Conservation (phyloP, 208 protist genomes). For the Leishmania aethiopica region DNA sequence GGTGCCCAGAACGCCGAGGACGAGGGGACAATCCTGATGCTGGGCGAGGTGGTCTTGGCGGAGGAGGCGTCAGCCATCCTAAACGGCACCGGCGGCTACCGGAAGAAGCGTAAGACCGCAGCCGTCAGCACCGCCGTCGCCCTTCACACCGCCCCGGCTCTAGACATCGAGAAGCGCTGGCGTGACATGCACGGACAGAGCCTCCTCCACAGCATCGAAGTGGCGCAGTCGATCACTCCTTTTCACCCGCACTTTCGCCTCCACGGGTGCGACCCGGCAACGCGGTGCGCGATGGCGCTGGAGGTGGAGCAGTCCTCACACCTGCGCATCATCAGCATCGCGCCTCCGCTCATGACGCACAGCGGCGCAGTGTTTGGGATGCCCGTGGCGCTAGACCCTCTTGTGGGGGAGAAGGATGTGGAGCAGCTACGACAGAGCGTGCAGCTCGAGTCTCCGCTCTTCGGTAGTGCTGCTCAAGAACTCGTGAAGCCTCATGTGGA, state of each 20-base stretch:
- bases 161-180: slow-evolving; percentile 51
- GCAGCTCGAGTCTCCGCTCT: slow-evolving; percentile 27
- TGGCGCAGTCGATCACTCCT: slow-evolving; percentile 14
- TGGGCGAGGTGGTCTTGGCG: slow-evolving; percentile 67
- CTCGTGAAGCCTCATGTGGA: slow-evolving; percentile 44
- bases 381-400: slow-evolving; percentile 38
- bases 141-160: slow-evolving; percentile 34
- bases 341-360: slow-evolving; percentile 34
- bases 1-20: background rate
- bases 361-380: slow-evolving; percentile 34
- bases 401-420: slow-evolving; percentile 46
- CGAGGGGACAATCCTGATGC: slow-evolving; percentile 39
- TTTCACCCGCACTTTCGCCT: slow-evolving; percentile 18
- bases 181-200: slow-evolving; percentile 44
- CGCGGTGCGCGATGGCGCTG: slow-evolving; percentile 24
- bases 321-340: slow-evolving; percentile 65
- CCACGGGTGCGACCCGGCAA: slow-evolving; percentile 10
- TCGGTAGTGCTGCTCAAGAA: slow-evolving; percentile 31
- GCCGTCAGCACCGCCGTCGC: slow-evolving; percentile 13
- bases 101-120: slow-evolving; percentile 10
- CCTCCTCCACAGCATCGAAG: slow-evolving; percentile 55
- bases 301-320: slow-evolving; percentile 13
- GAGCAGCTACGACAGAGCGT: slow-evolving; percentile 48
- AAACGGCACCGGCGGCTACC: slow-evolving; percentile 16
- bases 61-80: slow-evolving; percentile 39